phyloP scores from a whole-genome alignment of 2,329 filamentous ascomycete genomes.

The Rutstroemia sp. region DNA sequence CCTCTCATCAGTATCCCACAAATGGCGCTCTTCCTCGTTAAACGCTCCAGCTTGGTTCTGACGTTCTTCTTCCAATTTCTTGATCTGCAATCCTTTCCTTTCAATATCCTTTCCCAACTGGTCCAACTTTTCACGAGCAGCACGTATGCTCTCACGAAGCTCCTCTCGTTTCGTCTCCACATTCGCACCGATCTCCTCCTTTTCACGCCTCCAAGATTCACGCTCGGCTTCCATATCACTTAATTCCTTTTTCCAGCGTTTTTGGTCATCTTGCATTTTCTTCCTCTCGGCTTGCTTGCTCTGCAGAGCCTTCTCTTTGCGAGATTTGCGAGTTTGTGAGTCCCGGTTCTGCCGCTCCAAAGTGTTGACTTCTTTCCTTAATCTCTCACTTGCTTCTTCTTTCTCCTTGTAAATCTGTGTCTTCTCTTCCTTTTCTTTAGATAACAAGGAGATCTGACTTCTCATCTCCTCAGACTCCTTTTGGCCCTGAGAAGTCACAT shows the following conservation, averaged over 20 bases:
- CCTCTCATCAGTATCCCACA: slow-evolving; percentile 23
- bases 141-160: slow-evolving; percentile 47
- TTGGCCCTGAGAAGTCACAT: slow-evolving; percentile 60
- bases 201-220: slow-evolving; percentile 47
- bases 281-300: slow-evolving; percentile 62
- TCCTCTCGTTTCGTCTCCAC: slow-evolving; percentile 45
- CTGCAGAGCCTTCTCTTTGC: slow-evolving; percentile 65
- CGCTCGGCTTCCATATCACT: slow-evolving; percentile 51
- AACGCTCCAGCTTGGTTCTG: slow-evolving; percentile 57
- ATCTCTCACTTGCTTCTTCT: slow-evolving; percentile 78
- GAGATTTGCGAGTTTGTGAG: slow-evolving; percentile 69
- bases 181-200: slow-evolving; percentile 41
- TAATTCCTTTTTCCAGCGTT: slow-evolving; percentile 59
- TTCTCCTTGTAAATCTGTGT: slow-evolving; percentile 76
- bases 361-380: slow-evolving; percentile 72
- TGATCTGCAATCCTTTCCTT: slow-evolving; percentile 63
- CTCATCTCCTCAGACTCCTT: slow-evolving; percentile 68
- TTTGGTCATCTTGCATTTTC: slow-evolving; percentile 63
- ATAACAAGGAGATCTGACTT: slow-evolving; percentile 57
- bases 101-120: slow-evolving; percentile 65
- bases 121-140: slow-evolving; percentile 50
- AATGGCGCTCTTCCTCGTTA: slow-evolving; percentile 41
- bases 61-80: slow-evolving; percentile 63
- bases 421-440: slow-evolving; percentile 72
- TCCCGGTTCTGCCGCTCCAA: slow-evolving; percentile 76